Evolutionary conservation across 164 flowering plant genomes (phyloP).

Genomic region (Cinnamomum chago): DNA sequence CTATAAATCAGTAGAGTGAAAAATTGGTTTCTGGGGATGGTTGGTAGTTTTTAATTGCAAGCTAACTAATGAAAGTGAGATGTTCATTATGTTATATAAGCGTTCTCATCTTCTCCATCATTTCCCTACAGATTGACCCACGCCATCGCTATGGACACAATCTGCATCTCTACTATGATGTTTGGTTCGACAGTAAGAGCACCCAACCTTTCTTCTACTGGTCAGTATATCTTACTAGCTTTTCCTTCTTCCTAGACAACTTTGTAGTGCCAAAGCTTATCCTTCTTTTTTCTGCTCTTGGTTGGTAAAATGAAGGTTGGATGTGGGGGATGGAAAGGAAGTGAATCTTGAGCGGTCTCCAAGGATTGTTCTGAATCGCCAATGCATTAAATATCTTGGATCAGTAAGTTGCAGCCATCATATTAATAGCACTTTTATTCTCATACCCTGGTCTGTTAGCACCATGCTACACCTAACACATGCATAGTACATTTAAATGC

Average conservation of each 20-base stretch:
- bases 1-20: background rate
- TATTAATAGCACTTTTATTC: background rate
- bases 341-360: conserved; percentile 45
- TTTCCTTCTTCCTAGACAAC: background rate
- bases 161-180: conserved; percentile 53
- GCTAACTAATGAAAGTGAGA: background rate
- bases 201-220: conserved; percentile 76
- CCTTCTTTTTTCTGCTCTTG: background rate
- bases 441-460: background rate
- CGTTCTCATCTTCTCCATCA: background rate
- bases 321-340: conserved; percentile 73
- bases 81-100: background rate
- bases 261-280: background rate
- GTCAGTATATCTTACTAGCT: conserved; percentile 22
- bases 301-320: conserved; percentile 45
- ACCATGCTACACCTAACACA: background rate
- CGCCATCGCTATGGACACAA: conserved; percentile 73
- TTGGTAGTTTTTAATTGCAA: background rate
- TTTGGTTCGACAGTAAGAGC: conserved; percentile 55
- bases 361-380: conserved; percentile 42
- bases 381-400: conserved; percentile 75
- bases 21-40: background rate
- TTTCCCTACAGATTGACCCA: conserved; percentile 53
- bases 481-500: background rate
- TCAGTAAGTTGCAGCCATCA: conserved; percentile 37